Conservation (phyloP, 306 rosid species). For the Pyrus pyrifolia region DNA sequence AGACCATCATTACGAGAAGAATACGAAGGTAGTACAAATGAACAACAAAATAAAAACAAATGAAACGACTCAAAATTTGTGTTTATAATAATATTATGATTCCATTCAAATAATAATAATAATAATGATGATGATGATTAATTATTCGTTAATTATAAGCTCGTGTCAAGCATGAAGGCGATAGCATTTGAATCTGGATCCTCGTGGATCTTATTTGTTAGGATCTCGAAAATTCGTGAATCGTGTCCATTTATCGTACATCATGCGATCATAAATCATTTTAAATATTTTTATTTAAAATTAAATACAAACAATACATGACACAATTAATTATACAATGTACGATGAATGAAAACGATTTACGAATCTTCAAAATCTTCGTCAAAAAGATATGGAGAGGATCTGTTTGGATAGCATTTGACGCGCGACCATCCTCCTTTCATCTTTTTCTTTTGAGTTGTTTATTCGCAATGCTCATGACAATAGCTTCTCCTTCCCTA, state of each 20-base stretch:
- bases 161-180: not conserved
- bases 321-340: rapidly evolving
- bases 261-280: rapidly evolving
- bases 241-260: rapidly evolving
- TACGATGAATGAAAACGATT: rapidly evolving
- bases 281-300: too few species aligned
- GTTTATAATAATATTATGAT: not conserved
- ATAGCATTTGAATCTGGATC: not conserved
- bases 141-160: not conserved
- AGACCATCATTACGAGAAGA: not conserved
- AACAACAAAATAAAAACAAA: constrained; percentile 15
- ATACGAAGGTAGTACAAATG: not conserved
- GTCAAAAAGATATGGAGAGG: rapidly evolving
- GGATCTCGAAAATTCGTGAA: too few species aligned
- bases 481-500: not conserved
- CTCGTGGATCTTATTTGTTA: too few species aligned
- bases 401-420: not conserved
- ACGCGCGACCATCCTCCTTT: not conserved
- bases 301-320: too few species aligned
- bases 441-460: not conserved
- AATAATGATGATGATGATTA: not conserved
- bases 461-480: not conserved
- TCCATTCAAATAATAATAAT: too few species aligned
- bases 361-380: rapidly evolving
- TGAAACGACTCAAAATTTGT: not conserved